These are phyloP conservation scores for Lagenidium sp. DNA, from an alignment of 352 stramenopile species.

Conservation along the genomic window DNA sequence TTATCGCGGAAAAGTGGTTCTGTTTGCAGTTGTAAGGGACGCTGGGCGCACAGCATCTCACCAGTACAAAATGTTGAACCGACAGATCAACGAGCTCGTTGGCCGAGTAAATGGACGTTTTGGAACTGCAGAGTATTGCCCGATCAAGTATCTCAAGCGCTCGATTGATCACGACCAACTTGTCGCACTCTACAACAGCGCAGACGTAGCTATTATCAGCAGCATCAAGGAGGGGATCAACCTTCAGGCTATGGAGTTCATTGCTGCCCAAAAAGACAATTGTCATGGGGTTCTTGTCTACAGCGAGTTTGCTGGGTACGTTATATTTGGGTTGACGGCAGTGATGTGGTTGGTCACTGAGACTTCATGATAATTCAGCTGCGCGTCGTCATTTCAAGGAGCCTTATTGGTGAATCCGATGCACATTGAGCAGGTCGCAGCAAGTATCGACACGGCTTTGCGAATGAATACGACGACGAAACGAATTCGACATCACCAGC, in stretches of 20 bases:
- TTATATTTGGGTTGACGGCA: no score
- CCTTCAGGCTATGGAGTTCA: slow-evolving; percentile 88
- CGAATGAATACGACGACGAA: slow-evolving; percentile 85
- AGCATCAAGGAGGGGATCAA: slow-evolving; percentile 90
- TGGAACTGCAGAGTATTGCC: slow-evolving; percentile 82
- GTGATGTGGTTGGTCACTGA: not conserved
- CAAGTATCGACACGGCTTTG: slow-evolving; percentile 74
- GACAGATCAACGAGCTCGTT: slow-evolving; percentile 87
- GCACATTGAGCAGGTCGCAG: slow-evolving; percentile 84
- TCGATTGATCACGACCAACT: slow-evolving; percentile 83
- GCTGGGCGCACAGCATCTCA: slow-evolving; percentile 45
- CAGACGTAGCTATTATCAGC: slow-evolving; percentile 84
- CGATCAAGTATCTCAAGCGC: slow-evolving; percentile 84
- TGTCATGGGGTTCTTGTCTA: slow-evolving; percentile 86
- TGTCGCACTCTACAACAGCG: slow-evolving; percentile 83
- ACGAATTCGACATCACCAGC: slow-evolving; percentile 77
- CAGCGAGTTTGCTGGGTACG: slow-evolving; percentile 83
- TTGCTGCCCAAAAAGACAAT: slow-evolving; percentile 72
- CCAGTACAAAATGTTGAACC: slow-evolving; percentile 77
- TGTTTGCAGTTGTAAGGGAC: slow-evolving; percentile 91
- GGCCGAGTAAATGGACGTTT: slow-evolving; percentile 84
- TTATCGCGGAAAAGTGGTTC: slow-evolving; percentile 90
- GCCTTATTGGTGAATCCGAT: slow-evolving; percentile 85
- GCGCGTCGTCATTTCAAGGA: slow-evolving; percentile 82
- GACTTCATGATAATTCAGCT: slow-evolving; percentile 36